Evolutionary conservation across 2,329 filamentous ascomycete species (phyloP).

Genomic region (Paecilomyces dactylethromorphus): DNA sequence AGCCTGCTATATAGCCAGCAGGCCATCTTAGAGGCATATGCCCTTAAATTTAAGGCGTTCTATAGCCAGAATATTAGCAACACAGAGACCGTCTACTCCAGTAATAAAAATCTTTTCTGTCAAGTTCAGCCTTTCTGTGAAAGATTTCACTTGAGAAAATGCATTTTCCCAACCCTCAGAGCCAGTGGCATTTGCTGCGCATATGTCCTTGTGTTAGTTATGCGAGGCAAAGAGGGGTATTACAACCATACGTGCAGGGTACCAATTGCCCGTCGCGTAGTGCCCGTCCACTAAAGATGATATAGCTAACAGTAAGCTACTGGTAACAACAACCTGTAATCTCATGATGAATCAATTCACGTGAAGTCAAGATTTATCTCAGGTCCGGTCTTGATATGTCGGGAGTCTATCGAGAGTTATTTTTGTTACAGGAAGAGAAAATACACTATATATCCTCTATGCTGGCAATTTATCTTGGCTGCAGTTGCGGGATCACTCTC

Average conservation of each 20-base stretch:
- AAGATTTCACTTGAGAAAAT: slow-evolving; percentile 4
- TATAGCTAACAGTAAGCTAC: neutral
- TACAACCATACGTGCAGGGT: neutral
- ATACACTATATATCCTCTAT: too few relatives aligned
- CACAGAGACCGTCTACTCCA: slow-evolving; percentile 19
- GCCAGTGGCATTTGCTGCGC: slow-evolving; percentile 8
- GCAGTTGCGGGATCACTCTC: neutral
- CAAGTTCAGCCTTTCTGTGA: slow-evolving; percentile 10
- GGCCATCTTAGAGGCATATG: slow-evolving; percentile 34
- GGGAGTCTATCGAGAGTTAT: neutral
- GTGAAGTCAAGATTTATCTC: neutral
- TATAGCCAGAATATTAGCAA: slow-evolving; percentile 28
- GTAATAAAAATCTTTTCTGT: slow-evolving; percentile 18
- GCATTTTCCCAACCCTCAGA: slow-evolving; percentile 11
- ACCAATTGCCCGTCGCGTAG: neutral
- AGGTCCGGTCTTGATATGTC: too few relatives aligned
- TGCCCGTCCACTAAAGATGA: neutral
- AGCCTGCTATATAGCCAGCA: slow-evolving; percentile 55
- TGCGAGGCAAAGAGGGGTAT: neutral
- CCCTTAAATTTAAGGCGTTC: slow-evolving; percentile 28
- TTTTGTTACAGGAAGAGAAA: neutral
- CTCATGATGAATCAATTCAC: neutral
- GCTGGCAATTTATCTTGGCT: too few relatives aligned
- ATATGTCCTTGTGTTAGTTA: neutral
- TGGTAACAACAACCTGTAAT: neutral